Conservation (phyloP, 352 stramenopile species). For the Globisporangium carolinianum region DNA sequence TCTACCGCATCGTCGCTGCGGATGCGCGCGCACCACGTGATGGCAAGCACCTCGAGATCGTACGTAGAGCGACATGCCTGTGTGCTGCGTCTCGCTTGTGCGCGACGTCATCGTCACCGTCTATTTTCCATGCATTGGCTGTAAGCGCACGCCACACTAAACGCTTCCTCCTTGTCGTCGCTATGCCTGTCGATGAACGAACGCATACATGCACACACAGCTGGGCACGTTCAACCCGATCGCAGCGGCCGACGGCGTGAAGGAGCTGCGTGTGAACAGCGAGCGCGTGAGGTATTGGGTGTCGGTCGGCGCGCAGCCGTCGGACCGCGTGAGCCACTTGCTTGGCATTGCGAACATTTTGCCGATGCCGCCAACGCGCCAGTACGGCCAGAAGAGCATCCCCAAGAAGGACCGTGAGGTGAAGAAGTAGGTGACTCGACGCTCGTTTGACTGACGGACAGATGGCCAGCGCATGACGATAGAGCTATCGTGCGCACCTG, state of each 20-base stretch:
- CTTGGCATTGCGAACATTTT: conserved; percentile 78
- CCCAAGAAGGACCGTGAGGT: conserved; percentile 73
- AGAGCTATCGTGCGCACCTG: too few relatives aligned
- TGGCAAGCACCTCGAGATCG: conserved; percentile 83
- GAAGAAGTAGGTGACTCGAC: conserved; percentile 25
- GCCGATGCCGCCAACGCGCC: conserved; percentile 73
- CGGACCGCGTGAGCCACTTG: conserved; percentile 74
- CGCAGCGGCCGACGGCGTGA: conserved; percentile 73
- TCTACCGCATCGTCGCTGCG: conserved; percentile 86
- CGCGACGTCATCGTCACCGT: neutral
- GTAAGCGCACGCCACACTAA: neutral
- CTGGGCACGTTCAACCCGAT: conserved; percentile 86
- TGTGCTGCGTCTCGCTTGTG: neutral
- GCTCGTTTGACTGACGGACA: neutral
- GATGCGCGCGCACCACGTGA: conserved; percentile 77
- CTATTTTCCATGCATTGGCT: neutral
- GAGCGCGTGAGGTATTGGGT: conserved; percentile 85
- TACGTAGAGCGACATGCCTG: conserved; percentile 21
- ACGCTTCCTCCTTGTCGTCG: neutral
- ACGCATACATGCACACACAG: conserved; percentile 15
- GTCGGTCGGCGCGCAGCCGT: conserved; percentile 81
- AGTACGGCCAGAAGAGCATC: conserved; percentile 82
- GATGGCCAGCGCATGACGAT: neutral
- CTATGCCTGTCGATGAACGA: neutral
- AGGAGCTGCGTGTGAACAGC: conserved; percentile 84